phyloP scores from a whole-genome alignment of 2,329 filamentous ascomycete genomes.

The Sporothrix dimorphospora region DNA sequence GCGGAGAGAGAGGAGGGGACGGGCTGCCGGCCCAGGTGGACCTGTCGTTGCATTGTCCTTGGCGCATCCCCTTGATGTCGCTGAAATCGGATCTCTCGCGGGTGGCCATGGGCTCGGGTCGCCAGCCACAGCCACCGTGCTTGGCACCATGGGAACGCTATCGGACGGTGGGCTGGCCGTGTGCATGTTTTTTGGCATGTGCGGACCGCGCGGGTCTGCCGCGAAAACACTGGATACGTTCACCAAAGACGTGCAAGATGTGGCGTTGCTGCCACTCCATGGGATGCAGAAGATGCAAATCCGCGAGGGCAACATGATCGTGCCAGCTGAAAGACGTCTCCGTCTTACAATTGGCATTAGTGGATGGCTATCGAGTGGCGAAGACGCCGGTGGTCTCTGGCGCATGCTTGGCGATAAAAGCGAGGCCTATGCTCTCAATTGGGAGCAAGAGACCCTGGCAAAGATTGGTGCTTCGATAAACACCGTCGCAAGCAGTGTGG shows the following conservation, averaged over 20 bases:
- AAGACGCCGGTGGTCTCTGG: constrained; percentile 80
- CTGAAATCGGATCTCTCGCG: constrained; percentile 78
- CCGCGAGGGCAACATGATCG: constrained; percentile 54
- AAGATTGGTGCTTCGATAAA: constrained; percentile 79
- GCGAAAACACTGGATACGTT: constrained; percentile 89
- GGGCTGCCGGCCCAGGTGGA: constrained; percentile 63
- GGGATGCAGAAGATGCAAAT: constrained; percentile 49
- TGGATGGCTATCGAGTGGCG: constrained; percentile 75
- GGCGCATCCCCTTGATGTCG: constrained; percentile 74
- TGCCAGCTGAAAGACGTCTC: constrained; percentile 66
- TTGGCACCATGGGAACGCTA: constrained; percentile 79
- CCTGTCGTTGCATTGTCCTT: constrained; percentile 70
- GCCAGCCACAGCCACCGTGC: constrained; percentile 73
- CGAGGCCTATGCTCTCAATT: constrained; percentile 82
- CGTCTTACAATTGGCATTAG: constrained; percentile 81
- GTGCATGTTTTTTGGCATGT: constrained; percentile 89
- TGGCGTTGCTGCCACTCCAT: constrained; percentile 78
- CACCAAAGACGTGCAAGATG: constrained; percentile 82
- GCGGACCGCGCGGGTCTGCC: constrained; percentile 74
- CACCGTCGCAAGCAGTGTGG: constrained; percentile 74
- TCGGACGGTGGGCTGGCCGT: constrained; percentile 79
- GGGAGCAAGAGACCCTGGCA: constrained; percentile 76
- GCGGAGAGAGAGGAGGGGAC: constrained; percentile 69
- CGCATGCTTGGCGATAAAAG: constrained; percentile 69
- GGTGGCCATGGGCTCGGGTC: constrained; percentile 75